Conservation (phyloP, 2,329 filamentous ascomycete genomes). For the Calonectria leucothoes region DNA sequence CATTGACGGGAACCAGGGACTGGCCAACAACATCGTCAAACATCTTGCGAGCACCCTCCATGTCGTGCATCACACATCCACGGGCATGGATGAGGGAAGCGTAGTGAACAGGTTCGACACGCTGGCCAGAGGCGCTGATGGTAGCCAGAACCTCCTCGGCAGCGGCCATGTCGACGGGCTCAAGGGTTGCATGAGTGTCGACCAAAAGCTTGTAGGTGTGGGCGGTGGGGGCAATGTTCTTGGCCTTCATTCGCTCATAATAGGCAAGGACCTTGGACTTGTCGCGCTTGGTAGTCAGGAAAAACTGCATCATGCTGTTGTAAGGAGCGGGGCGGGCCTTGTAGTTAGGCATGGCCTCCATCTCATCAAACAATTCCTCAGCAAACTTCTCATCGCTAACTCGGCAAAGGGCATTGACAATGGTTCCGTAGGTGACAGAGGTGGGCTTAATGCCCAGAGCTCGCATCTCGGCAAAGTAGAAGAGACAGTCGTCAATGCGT, state of each 20-base stretch:
- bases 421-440: slow-evolving; percentile 96
- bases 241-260: slow-evolving; percentile 92
- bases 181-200: slow-evolving; percentile 93
- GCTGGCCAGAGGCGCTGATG: slow-evolving; percentile 79
- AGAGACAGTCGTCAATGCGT: slow-evolving; percentile 96
- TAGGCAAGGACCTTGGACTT: slow-evolving; percentile 93
- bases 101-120: slow-evolving; percentile 93
- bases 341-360: slow-evolving; percentile 99
- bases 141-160: slow-evolving; percentile 85
- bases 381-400: slow-evolving; percentile 98
- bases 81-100: slow-evolving; percentile 95
- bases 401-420: slow-evolving; percentile 96
- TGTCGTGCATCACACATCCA: slow-evolving; percentile 92
- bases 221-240: slow-evolving; percentile 88
- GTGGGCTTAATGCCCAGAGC: slow-evolving; percentile 92
- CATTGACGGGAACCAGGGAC: slow-evolving; percentile 74
- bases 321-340: slow-evolving; percentile 97
- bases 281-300: slow-evolving; percentile 96
- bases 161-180: slow-evolving; percentile 88
- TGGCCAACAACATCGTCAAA: slow-evolving; percentile 86
- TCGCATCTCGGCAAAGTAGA: slow-evolving; percentile 99
- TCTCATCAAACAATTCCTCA: slow-evolving; percentile 97
- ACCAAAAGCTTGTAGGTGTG: slow-evolving; percentile 99
- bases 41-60: slow-evolving; percentile 82
- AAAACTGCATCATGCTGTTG: slow-evolving; percentile 99